Base-by-base conservation (phyloP, 352 stramenopile species). In the Globisporangium cylindrosporum region DNA sequence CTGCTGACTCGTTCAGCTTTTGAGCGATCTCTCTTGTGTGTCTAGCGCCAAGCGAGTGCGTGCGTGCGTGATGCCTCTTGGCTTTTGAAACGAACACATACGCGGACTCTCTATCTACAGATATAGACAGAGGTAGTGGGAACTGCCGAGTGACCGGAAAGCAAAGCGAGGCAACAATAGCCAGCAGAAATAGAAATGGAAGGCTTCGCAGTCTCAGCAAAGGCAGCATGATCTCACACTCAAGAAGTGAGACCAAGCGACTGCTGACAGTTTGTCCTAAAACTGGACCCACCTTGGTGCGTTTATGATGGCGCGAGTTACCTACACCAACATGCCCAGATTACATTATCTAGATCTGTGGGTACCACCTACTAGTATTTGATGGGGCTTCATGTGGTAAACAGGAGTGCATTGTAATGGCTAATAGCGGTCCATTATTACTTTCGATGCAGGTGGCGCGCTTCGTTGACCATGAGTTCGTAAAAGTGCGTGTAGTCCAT, bases 401-500 rank as follows among this genome's bases (percentile, higher is more conserved):
- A 18, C 9, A 43, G 10, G 10, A 43, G 36, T 14, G 36, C 10
- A 4, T 43, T 43, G 14, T 43, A 43, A 7, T 15, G 36, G 10
- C 4, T 43, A 14, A 43, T 43, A 43, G 34, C 7, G 14, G 18
- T 18, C 4, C 36, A 43, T 14, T 32, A 43, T 56, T 60, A 60
- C 32, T 92, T 59, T 73, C 76, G 62, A 51, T 61, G 49, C 22
- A 36, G 62, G 68, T 72, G 79, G 60, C 86, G 76, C 14, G 84
- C 81, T 65, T 92, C 82, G 69, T 91, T 92, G 41, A 89, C 73
- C 80, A 92, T 91, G 66, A 94, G 80, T 0, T 73, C 78, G 71
- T 91, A 91, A 53, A 94, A 92, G 46, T 89, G 76, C 41, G 89
- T 87, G 72, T 91, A 94, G 69, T 91, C 78, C 81, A 94, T 90